Evolutionary conservation across 108 stramenopile genomes (phyloP).

Genomic region (Conticribra guillardii): DNA sequence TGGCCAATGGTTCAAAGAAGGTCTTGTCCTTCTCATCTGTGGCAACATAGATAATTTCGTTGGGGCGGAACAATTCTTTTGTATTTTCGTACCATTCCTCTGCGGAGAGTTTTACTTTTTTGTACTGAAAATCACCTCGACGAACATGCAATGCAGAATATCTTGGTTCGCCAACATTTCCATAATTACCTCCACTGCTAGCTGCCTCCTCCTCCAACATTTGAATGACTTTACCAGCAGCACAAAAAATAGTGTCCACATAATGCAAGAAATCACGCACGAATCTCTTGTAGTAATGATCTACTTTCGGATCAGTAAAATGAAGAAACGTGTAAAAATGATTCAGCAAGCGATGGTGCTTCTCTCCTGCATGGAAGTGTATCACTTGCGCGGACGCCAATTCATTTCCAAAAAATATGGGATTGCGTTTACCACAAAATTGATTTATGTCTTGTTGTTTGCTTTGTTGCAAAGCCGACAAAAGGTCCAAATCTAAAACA

Average conservation of each 20-base stretch:
- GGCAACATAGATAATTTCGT: conserved; percentile 79
- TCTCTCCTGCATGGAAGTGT: conserved; percentile 71
- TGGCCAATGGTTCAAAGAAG: conserved; percentile 79
- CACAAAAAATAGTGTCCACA: conserved; percentile 81
- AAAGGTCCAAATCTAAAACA: conserved; percentile 4
- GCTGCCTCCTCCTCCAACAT: conserved; percentile 66
- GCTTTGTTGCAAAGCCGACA: conserved; percentile 5
- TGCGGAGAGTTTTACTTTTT: conserved; percentile 76
- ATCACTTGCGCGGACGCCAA: conserved; percentile 38
- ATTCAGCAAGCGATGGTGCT: conserved; percentile 70
- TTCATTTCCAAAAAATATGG: conserved; percentile 31
- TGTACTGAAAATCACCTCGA: conserved; percentile 89
- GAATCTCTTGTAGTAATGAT: conserved; percentile 79
- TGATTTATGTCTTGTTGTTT: conserved; percentile 21
- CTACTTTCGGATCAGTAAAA: conserved; percentile 74
- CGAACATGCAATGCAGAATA: conserved; percentile 87
- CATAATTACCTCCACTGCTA: conserved; percentile 21
- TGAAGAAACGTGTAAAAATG: conserved; percentile 84
- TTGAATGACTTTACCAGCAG: conserved; percentile 81
- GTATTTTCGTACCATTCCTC: conserved; percentile 81
- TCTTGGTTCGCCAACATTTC: conserved; percentile 55
- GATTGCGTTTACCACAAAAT: conserved; percentile 41
- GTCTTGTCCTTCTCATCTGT: conserved; percentile 85
- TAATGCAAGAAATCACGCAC: conserved; percentile 88
- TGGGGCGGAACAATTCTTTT: conserved; percentile 62